Evolutionary conservation across 2,329 filamentous ascomycete species (phyloP), one percentile per base, ranked within the genome.

Genomic region (Colletotrichum spinosum): DNA sequence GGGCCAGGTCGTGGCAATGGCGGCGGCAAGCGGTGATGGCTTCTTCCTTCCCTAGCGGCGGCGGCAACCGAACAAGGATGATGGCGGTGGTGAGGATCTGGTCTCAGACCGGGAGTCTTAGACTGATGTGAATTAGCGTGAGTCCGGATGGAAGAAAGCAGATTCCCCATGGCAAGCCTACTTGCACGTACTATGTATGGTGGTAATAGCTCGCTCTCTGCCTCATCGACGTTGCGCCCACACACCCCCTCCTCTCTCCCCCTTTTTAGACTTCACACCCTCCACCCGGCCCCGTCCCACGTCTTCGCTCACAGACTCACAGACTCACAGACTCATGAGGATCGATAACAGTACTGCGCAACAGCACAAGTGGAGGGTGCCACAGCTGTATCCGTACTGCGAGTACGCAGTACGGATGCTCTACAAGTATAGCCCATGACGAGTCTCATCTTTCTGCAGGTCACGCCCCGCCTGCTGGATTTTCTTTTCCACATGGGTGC

Each of bases 21-120:
- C 34, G 39, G 34, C 49, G 49, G 44, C 49, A 49, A 41, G 55
- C 45, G 45, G 55, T 38, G 35, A 64, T 50, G 55, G 55, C 55
- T n/a, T 38, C 54, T 33, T 25, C 25, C 25, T 25, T 25, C 25
- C 25, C 33, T 50, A 60, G 60, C 45, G 55, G 44, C 61, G 56
- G 61, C 61, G 61, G 61, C 44, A 55, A 35, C 58, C 58, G 58
- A 25, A 52, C 59, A 48, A 52, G 48, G 58, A 52, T 56, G 58
- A 55, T 46, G 57, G 25, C 25, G 25, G 25, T 25, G 25, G 4
- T 25, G 25, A 5, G 25, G 25, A 25, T 25, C 25, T 25, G 25
- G 25, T 25, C 25, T 25, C 25, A 25, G 25, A 25, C 25, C 25
- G 25, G 25, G 25, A 25, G 25, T 44, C 13, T 13, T 44, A 8